Evolutionary conservation across 306 rosid genomes (phyloP).

Genomic region (Urtica urens): DNA sequence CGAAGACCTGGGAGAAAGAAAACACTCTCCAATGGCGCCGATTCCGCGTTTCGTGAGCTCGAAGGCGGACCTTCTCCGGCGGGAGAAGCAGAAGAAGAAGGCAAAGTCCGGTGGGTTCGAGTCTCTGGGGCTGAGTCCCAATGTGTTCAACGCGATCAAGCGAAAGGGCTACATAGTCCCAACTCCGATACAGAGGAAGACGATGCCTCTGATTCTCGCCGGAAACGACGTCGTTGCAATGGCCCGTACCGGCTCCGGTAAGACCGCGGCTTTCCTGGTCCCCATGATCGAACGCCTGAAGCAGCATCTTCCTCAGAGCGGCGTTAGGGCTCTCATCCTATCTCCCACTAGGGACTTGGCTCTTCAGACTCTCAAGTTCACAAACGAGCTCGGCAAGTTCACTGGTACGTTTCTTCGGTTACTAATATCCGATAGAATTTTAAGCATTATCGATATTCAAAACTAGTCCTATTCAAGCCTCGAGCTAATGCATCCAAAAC

Average conservation of each 20-base stretch:
- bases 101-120: constrained; percentile 81
- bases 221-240: constrained; percentile 87
- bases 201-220: constrained; percentile 80
- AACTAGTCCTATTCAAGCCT: too few relatives aligned
- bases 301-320: constrained; percentile 68
- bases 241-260: constrained; percentile 98
- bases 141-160: constrained; percentile 52
- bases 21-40: constrained; percentile 4
- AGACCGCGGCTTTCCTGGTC: constrained; percentile 79
- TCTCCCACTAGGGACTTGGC: constrained; percentile 89
- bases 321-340: constrained; percentile 71
- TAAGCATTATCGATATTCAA: too few relatives aligned
- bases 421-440: too few relatives aligned
- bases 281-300: constrained; percentile 81
- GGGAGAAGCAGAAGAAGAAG: constrained; percentile 44
- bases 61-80: constrained; percentile 30
- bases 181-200: constrained; percentile 88
- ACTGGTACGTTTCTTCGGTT: constrained; percentile 49
- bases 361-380: constrained; percentile 73
- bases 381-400: constrained; percentile 64
- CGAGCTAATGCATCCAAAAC: too few relatives aligned
- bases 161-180: constrained; percentile 90
- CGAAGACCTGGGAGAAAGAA: neutral
- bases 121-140: constrained; percentile 47
- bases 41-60: constrained; percentile 41